phyloP scores from a whole-genome alignment of 495 filamentous ascomycete genomes.

The Delitschia confertaspora region DNA sequence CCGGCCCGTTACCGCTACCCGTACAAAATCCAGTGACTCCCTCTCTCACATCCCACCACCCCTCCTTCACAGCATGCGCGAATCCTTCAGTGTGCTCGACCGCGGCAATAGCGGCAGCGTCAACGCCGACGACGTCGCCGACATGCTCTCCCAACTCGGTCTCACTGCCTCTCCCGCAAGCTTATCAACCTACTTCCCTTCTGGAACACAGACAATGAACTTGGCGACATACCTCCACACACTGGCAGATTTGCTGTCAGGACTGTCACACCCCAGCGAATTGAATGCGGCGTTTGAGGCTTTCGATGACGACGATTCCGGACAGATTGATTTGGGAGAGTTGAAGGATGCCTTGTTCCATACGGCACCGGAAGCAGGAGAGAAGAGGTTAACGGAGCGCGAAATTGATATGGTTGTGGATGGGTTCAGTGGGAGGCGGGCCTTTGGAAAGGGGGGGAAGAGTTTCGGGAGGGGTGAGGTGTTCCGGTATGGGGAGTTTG shows the following conservation, averaged over 20 bases:
- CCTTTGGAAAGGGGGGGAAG: conserved; percentile 50
- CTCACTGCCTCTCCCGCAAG: conserved; percentile 49
- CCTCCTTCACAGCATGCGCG: conserved; percentile 50
- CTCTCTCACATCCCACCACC: conserved; percentile 30
- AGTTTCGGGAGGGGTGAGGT: conserved; percentile 52
- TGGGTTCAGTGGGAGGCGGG: conserved; percentile 74
- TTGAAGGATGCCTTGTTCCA: conserved; percentile 73
- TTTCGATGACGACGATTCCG: conserved; percentile 92
- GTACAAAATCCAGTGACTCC: conserved; percentile 21
- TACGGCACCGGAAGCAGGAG: conserved; percentile 67
- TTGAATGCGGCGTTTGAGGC: conserved; percentile 81
- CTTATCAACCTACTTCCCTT: conserved; percentile 75
- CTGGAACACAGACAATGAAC: conserved; percentile 63
- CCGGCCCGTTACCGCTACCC: background rate
- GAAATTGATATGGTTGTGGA: conserved; percentile 77
- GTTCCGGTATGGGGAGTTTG: conserved; percentile 71
- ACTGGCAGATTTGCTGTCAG: conserved; percentile 60
- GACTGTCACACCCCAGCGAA: conserved; percentile 64
- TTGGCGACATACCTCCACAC: conserved; percentile 76
- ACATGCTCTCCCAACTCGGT: conserved; percentile 68
- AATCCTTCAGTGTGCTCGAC: conserved; percentile 81
- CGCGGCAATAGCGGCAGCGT: conserved; percentile 68
- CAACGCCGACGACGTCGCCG: conserved; percentile 65
- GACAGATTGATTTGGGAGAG: conserved; percentile 77
- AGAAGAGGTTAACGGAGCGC: conserved; percentile 53